phyloP scores from a whole-genome alignment of 1,284 basidiomycete genomes.

The Kwoniella shivajii region DNA sequence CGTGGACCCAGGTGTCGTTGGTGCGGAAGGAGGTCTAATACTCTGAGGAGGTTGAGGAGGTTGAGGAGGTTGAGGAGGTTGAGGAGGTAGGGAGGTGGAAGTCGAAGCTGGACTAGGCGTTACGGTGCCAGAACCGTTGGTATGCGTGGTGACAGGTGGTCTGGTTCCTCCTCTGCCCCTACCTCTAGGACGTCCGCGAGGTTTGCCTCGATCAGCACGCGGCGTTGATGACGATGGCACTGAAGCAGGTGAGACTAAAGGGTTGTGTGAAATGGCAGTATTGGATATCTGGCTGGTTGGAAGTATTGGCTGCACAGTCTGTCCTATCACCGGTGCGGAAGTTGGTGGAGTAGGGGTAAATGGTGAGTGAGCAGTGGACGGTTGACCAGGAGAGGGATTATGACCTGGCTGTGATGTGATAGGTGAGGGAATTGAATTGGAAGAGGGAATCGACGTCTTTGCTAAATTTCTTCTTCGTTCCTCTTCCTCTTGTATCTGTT shows the following conservation, averaged over 20 bases:
- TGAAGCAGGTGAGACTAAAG: conserved; percentile 1
- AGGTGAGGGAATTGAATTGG: neutral
- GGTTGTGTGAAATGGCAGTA: neutral
- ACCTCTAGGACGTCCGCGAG: conserved; percentile 16
- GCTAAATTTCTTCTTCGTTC: too few relatives aligned
- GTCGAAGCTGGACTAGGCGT: conserved; percentile 2
- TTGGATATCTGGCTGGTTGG: neutral
- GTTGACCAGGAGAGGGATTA: neutral
- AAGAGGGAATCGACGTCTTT: too few relatives aligned
- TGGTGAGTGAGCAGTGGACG: neutral
- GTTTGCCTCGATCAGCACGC: conserved; percentile 7
- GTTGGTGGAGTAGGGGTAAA: neutral
- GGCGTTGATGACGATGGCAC: neutral
- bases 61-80: neutral
- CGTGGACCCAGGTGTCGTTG: neutral
- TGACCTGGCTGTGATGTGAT: too few relatives aligned
- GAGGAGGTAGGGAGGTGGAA: neutral
- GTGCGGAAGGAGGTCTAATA: neutral
- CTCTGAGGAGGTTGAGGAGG: too few relatives aligned
- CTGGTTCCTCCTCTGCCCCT: conserved; percentile 20
- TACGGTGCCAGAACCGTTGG: neutral
- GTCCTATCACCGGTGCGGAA: neutral
- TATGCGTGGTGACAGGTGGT: conserved; percentile 6
- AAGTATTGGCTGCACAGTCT: too few relatives aligned
- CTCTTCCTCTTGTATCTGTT: too few relatives aligned